Evolutionary conservation across 176 grass and related monocot genomes (phyloP).

Genomic region (Cenchrus purpureus): DNA sequence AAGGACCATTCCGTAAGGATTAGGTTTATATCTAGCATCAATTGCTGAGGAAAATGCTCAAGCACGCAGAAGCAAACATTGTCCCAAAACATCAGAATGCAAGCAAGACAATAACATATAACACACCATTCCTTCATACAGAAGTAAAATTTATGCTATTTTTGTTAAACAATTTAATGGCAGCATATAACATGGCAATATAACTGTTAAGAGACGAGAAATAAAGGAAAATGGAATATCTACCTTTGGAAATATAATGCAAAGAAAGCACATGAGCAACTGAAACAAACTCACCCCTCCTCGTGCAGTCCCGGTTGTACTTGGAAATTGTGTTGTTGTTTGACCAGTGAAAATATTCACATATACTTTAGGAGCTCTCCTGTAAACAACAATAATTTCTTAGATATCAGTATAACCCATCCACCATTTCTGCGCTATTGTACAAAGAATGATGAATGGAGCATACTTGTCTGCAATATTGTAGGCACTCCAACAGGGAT

Average conservation of each 20-base stretch:
- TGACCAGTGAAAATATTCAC: slow-evolving; percentile 88
- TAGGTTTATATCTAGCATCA: background rate
- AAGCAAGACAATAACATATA: slow-evolving; percentile 8
- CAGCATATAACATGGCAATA: slow-evolving; percentile 4
- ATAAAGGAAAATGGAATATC: background rate
- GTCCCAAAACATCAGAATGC: background rate
- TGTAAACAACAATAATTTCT: slow-evolving; percentile 34
- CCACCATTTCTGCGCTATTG: background rate
- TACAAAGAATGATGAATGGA: background rate
- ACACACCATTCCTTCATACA: background rate
- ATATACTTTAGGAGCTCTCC: slow-evolving; percentile 77
- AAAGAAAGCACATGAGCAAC: slow-evolving; percentile 35
- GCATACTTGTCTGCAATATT: slow-evolving; percentile 77
- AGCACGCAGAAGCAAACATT: slow-evolving; percentile 18
- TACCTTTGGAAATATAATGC: slow-evolving; percentile 3
- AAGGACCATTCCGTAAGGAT: background rate
- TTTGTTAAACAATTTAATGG: background rate
- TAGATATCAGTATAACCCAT: background rate
- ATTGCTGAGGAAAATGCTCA: slow-evolving; percentile 7
- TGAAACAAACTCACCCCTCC: slow-evolving; percentile 75
- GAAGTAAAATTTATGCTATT: background rate
- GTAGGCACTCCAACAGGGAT: slow-evolving; percentile 88
- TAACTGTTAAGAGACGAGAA: slow-evolving; percentile 15
- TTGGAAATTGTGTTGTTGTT: slow-evolving; percentile 76
- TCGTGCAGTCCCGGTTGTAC: slow-evolving; percentile 58